Evolutionary conservation across 2,329 filamentous ascomycete species (phyloP).

Genomic region (Sporothrix dimorphospora): DNA sequence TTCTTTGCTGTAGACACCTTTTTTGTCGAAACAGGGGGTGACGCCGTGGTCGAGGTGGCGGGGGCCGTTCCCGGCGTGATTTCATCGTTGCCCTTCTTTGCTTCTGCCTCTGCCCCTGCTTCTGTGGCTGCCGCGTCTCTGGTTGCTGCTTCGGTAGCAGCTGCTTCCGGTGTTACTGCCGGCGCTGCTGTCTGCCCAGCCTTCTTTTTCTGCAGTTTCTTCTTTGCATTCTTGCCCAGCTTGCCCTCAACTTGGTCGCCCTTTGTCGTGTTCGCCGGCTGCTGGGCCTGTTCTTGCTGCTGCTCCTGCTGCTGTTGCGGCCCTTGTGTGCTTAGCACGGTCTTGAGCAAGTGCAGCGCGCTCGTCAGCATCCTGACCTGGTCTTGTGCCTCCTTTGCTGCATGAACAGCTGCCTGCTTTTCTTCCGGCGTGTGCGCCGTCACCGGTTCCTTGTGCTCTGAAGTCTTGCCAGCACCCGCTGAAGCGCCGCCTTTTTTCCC

Average conservation of each 20-base stretch:
- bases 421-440: background rate
- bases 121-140: background rate
- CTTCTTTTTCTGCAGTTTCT: slow-evolving; percentile 6
- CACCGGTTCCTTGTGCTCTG: background rate
- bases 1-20: background rate
- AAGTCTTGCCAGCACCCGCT: background rate
- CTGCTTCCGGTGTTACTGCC: background rate
- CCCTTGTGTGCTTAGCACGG: slow-evolving; percentile 43
- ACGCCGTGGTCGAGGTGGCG: background rate
- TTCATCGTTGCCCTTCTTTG: background rate
- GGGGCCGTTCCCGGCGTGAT: background rate
- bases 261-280: background rate
- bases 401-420: slow-evolving; percentile 15
- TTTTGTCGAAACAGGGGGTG: background rate
- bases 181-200: background rate
- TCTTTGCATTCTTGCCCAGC: slow-evolving; percentile 17
- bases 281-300: background rate
- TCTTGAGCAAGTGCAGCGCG: slow-evolving; percentile 45
- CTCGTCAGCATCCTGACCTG: slow-evolving; percentile 43
- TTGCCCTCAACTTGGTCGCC: slow-evolving; percentile 22
- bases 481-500: background rate
- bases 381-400: slow-evolving; percentile 22
- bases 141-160: background rate
- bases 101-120: background rate
- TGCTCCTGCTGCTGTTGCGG: slow-evolving; percentile 31